These are phyloP conservation scores for Calonectria hawksworthii DNA, from an alignment of 2,329 filamentous ascomycete genomes.

Conservation along the genomic window DNA sequence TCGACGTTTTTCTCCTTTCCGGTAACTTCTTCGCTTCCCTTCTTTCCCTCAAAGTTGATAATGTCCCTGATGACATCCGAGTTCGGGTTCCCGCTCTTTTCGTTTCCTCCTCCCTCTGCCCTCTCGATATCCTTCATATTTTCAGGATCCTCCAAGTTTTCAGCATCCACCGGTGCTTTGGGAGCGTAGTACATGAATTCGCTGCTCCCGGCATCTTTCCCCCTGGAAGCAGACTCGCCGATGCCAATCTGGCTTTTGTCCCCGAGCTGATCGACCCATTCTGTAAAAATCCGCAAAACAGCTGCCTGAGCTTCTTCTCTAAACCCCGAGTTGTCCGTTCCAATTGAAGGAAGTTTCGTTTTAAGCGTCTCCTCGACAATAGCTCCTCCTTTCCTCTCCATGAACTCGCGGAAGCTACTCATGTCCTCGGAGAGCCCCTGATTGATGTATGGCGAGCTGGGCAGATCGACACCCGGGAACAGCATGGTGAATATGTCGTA, in stretches of 20 bases:
- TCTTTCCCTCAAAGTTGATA: background rate
- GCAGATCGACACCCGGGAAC: conserved; percentile 2
- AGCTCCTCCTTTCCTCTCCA: conserved; percentile 14
- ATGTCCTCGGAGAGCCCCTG: conserved; percentile 14
- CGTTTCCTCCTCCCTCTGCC: background rate
- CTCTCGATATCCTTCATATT: background rate
- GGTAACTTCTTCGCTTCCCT: background rate
- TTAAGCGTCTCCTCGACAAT: conserved; percentile 14
- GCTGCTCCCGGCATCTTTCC: background rate
- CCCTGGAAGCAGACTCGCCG: background rate
- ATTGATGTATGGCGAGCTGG: conserved; percentile 20
- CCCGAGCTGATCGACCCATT: background rate
- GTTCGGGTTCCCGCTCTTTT: background rate
- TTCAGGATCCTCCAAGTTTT: background rate
- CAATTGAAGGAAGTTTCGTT: background rate
- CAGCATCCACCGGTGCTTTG: background rate
- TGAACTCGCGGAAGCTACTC: conserved; percentile 23
- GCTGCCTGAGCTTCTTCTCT: conserved; percentile 7
- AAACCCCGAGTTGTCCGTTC: background rate
- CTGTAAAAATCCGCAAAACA: conserved; percentile 4
- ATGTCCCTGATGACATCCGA: conserved; percentile 3
- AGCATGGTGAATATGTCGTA: conserved; percentile 17
- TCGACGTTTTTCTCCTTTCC: background rate
- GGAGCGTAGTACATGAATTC: background rate
- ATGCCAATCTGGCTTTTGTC: background rate